Base-by-base conservation (phyloP, 2,329 filamentous ascomycete species). In the Xylariaceae sp. region DNA sequence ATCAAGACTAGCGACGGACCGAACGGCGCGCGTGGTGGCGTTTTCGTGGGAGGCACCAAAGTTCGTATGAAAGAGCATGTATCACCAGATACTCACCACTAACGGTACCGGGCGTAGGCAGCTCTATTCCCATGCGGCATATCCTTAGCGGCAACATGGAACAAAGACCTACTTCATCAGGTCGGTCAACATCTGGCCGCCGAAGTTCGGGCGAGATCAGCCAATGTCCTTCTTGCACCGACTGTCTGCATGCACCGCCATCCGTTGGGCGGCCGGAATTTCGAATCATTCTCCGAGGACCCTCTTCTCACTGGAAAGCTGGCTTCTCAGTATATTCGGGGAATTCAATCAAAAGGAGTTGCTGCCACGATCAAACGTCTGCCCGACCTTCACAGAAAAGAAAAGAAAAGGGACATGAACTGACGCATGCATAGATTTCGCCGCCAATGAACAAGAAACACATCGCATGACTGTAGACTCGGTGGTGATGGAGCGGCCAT, bases 251-350 rank as follows among this genome's bases (percentile, higher is more conserved):
- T 90, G 76, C 89, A 94, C 64, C 81, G 89, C 15, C 88, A 88
- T 47, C 89, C 89, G 0, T 77, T 94, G 0, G 89, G 89, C n/a
- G 89, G 89, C 16, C 80, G 89, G 55, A 91, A 91, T 59, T 95
- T 94, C 61, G 89, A 95, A 70, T 91, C 88, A 0, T 94, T 91
- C 68, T 90, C 87, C 0, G 89, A 94, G 68, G 89, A 94, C 61
- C 89, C 89, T 0, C 79, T 86, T 9, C 76, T 95, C 5, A 89
- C 88, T 0, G 88, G 88, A 30, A 87, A 85, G 58, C 73, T 91
- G 56, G 86, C 87, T 12, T 81, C 86, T 0, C 80, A 86, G 55
- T 88, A 88, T 57, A 85, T 89, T 65, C 83, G 81, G 45, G 87
- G 87, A 7, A 74, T 88, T 51, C 89, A 94, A 65, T 84, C 85